phyloP scores from a whole-genome alignment of 164 flowering plant species.

The Nymphaea colorata region DNA sequence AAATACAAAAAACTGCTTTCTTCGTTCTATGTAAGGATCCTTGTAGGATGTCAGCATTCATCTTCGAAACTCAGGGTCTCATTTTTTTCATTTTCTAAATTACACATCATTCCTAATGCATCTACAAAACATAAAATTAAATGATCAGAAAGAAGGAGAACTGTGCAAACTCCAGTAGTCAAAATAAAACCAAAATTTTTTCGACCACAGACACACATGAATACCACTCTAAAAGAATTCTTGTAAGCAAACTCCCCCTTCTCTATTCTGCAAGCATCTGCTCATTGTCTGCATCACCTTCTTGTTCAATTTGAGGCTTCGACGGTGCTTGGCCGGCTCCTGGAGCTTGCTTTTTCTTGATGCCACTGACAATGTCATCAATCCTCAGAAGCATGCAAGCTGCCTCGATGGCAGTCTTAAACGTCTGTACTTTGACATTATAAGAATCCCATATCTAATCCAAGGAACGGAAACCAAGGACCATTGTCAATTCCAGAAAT shows the following conservation, averaged over 20 bases:
- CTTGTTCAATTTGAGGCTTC: slow-evolving; percentile 63
- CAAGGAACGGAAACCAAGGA: neutral
- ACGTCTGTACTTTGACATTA: slow-evolving; percentile 92
- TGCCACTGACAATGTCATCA: slow-evolving; percentile 95
- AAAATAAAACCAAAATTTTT: no score
- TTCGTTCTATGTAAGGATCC: no score
- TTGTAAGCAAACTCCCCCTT: neutral
- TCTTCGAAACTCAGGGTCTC: no score
- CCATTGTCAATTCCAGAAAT: neutral
- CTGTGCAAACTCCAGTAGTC: no score
- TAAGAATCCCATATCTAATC: slow-evolving; percentile 92
- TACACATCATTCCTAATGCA: no score
- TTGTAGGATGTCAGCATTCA: no score
- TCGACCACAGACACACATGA: no score
- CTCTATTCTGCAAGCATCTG: slow-evolving; percentile 67
- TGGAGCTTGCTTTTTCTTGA: slow-evolving; percentile 87
- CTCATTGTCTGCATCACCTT: slow-evolving; percentile 82
- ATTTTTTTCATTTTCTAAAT: no score
- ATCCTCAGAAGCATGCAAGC: slow-evolving; percentile 98
- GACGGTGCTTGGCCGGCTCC: slow-evolving; percentile 50
- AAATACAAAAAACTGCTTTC: no score
- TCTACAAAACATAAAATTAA: no score
- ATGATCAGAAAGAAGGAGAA: no score
- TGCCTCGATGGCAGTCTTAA: slow-evolving; percentile 95
- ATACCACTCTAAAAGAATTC: no score